Evolutionary conservation across 306 rosid species (phyloP).

Genomic region (Ormosia emarginata): DNA sequence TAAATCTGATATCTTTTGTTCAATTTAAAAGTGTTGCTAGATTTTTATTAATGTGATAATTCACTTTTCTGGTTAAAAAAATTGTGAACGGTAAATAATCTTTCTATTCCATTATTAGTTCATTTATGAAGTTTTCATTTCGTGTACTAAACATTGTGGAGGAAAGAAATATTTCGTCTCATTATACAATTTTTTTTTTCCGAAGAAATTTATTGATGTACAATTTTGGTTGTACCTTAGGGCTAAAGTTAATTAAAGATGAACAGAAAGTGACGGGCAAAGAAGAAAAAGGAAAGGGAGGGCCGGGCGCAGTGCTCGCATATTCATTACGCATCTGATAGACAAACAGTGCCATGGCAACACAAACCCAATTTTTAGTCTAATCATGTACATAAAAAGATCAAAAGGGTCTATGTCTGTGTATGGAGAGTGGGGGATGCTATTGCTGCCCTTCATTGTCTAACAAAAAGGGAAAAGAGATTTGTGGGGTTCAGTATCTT

Average conservation of each 20-base stretch:
- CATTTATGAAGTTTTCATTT: not conserved
- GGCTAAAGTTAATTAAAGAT: constrained; percentile 13
- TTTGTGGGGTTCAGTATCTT: constrained; percentile 53
- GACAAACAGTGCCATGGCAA: constrained; percentile 7
- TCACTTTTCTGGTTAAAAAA: no score
- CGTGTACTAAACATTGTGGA: no score
- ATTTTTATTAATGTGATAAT: no score
- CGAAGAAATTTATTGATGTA: not conserved
- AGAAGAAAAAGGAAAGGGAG: constrained; percentile 8
- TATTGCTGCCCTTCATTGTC: constrained; percentile 32
- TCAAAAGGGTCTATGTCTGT: constrained; percentile 22
- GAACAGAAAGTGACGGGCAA: constrained; percentile 13
- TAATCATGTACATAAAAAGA: constrained; percentile 29
- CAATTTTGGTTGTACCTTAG: not conserved
- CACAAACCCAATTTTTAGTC: constrained; percentile 22
- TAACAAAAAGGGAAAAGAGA: constrained; percentile 32
- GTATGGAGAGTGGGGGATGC: constrained; percentile 20
- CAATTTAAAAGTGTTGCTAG: no score
- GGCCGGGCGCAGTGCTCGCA: constrained; percentile 16
- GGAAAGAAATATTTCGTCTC: no score
- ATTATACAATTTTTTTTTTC: not conserved
- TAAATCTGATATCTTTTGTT: no score
- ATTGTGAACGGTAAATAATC: no score
- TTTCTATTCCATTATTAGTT: no score
- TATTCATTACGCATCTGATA: not conserved